Base-by-base conservation (phyloP, 495 filamentous ascomycete genomes). In the Podospora tetraspora region DNA sequence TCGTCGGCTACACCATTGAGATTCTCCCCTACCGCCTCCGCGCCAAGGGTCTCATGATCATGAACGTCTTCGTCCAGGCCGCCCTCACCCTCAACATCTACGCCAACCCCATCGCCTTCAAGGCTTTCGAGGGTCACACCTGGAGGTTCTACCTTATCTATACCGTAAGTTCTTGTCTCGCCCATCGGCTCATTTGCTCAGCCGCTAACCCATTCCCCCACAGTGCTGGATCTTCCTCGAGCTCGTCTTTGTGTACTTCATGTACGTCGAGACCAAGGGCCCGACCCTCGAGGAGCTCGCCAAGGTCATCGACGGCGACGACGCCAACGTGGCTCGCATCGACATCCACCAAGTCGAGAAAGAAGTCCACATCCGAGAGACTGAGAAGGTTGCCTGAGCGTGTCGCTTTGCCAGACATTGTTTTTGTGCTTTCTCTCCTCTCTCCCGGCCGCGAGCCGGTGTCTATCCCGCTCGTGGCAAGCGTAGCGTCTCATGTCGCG, bases 1-100 rank as follows among this genome's bases (percentile, higher is more conserved):
- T 91, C 34, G 82, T 90, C 69, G 86, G 85, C 59, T 90, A 90
- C 74, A 80, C 85, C 37, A 83, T 90, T 68, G 90, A 92, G 79
- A 88, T 92, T 70, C 82, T 91, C 59, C 90, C 90, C 0, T 93
- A 89, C 81, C 83, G 83, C 67, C 84, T 92, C 66, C 88, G 90
- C 57, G 89, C 89, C 73, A 79, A 84, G 79, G 81, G 82, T 34
- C 77, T 86, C 67, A 79, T 84, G 76, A 73, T 86, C 70, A 80
- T 85, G 74, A 85, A 85, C 75, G 64, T 85, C 68, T 79, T 76
- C 59, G 77, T 85, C 66, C 84, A 86, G 74, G 73, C 75, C 34
- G 82, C 84, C 19, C 79, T 86, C 23, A 80, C 81, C 43, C 81
- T 86, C 74, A 85, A 85, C 79, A 78, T 78, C 69, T 86, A 86